Base-by-base conservation (phyloP, 2,329 filamentous ascomycete genomes). In the Exserohilum turcica region DNA sequence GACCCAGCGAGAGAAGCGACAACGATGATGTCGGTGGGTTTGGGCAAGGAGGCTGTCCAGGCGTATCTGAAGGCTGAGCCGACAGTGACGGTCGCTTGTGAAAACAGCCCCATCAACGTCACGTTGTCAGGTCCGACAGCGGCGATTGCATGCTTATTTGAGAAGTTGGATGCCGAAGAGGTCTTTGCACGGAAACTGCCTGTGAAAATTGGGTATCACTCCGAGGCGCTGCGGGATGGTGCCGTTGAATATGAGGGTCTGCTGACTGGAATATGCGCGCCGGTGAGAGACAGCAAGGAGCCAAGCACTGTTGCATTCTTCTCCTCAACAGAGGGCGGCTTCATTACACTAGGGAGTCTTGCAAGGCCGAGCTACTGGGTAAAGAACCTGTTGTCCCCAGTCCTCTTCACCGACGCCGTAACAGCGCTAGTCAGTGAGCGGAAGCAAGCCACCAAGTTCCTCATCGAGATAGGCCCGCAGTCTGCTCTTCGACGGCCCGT, bases 151-250 rank as follows among this genome's bases (percentile, higher is more conserved):
- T 52, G 64, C 1, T 57, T 63, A 1, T 42, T 21, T 28, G 27
- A 43, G 16, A 42, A n/a, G 4, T 56, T 79, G 1, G 63, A 76
- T 5, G 67, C 70, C 5, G 61, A 73, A 21, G 60, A 68, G 6
- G 67, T 68, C 8, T 79, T 79, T 51, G 68, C 63, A 3, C 67
- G 77, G 1, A 54, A 65, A n/a, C 68, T 80, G 2, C 67, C 72
- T 49, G 76, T 79, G 2, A 71, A 75, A n/a, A 70, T 63, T 7
- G 79, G 77, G 0, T 80, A 80, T 40, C 79, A 80, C 48, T 78
- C 75, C 7, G 40, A 31, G 2, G 40, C 40, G 12, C 15, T 52
- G 35, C 48, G 40, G 3, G 42, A 52, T 39, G 48, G 33, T 19
- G 42, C 48, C 6, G 28, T 13, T 5, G 21, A 45, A 5, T 52